Evolutionary conservation across 306 rosid genomes (phyloP).

Genomic region (Begonia peltatifolia): DNA sequence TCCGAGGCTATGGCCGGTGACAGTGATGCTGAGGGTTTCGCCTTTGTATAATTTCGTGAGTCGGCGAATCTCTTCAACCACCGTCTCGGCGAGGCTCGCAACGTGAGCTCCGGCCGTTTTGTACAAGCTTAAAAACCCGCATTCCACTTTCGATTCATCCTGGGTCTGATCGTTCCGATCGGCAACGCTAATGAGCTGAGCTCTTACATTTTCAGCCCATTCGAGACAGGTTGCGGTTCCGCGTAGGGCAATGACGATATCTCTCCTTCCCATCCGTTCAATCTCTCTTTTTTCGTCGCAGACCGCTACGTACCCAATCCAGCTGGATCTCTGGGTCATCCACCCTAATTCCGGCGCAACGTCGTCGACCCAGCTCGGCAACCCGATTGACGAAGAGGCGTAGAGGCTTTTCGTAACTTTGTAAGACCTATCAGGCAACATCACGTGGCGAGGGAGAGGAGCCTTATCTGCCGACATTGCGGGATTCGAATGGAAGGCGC

Average conservation of each 20-base stretch:
- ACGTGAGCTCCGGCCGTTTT: conserved; percentile 64
- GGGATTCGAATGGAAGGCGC: conserved; percentile 54
- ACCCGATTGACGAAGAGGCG: conserved; percentile 66
- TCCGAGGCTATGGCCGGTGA: conserved; percentile 83
- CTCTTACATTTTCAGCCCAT: conserved; percentile 82
- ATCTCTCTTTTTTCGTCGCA: conserved; percentile 71
- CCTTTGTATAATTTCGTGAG: conserved; percentile 42
- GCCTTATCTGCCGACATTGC: conserved; percentile 48
- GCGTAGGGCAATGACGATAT: conserved; percentile 69
- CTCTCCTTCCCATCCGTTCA: conserved; percentile 68
- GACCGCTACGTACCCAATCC: conserved; percentile 86
- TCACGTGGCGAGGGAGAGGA: conserved; percentile 35
- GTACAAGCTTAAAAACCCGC: conserved; percentile 68
- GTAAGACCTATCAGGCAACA: conserved; percentile 41
- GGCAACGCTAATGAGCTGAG: conserved; percentile 30
- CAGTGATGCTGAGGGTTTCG: conserved; percentile 55
- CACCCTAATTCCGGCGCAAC: conserved; percentile 83
- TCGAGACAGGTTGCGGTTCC: conserved; percentile 94
- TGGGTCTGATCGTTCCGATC: background rate
- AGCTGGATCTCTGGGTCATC: conserved; percentile 96
- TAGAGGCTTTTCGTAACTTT: conserved; percentile 72
- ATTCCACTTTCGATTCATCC: conserved; percentile 44
- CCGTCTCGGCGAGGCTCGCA: conserved; percentile 49
- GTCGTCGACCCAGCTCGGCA: conserved; percentile 71
- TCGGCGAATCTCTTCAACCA: conserved; percentile 51